Evolutionary conservation across 768 basidiomycete species (phyloP).

Genomic region (Serendipita sp.): DNA sequence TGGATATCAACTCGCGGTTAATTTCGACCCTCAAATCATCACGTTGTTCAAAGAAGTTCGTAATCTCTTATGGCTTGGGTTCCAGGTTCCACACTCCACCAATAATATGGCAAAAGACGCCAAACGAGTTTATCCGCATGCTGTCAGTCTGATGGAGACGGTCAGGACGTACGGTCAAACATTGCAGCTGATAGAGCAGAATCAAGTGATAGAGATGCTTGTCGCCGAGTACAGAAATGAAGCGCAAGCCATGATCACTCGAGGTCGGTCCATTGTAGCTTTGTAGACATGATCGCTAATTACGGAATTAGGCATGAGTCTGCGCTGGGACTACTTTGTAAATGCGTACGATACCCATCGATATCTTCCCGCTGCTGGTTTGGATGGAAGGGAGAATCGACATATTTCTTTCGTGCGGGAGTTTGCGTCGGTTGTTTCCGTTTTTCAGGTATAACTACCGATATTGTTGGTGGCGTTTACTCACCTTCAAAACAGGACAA

Average conservation of each 20-base stretch:
- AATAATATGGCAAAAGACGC: constrained; percentile 98
- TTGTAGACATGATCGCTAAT: background rate
- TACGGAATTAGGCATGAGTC: constrained; percentile 58
- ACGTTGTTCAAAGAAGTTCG: constrained; percentile 97
- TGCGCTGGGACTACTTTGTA: constrained; percentile 94
- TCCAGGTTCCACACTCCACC: constrained; percentile 87
- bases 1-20: constrained; percentile 74
- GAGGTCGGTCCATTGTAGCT: constrained; percentile 39
- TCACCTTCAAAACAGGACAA: constrained; percentile 54
- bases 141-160: constrained; percentile 96
- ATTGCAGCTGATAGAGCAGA: constrained; percentile 74
- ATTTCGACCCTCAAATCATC: constrained; percentile 97
- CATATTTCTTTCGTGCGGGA: constrained; percentile 92
- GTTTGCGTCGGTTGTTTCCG: constrained; percentile 83
- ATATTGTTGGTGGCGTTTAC: background rate
- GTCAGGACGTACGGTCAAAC: constrained; percentile 97
- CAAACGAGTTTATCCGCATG: constrained; percentile 95
- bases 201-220: constrained; percentile 85
- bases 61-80: constrained; percentile 89
- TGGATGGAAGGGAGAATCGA: constrained; percentile 71
- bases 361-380: constrained; percentile 39
- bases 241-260: constrained; percentile 80
- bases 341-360: constrained; percentile 80
- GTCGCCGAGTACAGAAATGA: constrained; percentile 91
- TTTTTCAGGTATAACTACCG: constrained; percentile 50